phyloP scores from a whole-genome alignment of 1,284 basidiomycete genomes.

The Melampsora occidentalis region DNA sequence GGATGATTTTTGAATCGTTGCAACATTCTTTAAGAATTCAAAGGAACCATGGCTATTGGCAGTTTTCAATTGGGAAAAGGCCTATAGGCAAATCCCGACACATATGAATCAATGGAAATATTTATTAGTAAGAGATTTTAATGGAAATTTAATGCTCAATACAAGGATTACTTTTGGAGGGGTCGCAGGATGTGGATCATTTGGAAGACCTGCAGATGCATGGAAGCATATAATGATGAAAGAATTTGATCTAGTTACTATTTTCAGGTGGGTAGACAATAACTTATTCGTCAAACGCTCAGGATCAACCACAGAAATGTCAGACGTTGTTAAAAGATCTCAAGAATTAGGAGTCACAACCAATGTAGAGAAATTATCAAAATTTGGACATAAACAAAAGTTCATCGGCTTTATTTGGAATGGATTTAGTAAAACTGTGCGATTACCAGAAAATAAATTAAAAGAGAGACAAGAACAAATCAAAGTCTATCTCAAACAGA shows the following conservation, averaged over 20 bases:
- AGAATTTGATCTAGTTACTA: not conserved
- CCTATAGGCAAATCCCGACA: constrained; percentile 6
- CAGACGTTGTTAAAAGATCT: no score
- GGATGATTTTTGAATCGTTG: constrained; percentile 6
- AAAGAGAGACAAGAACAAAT: not conserved
- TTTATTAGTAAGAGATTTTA: not conserved
- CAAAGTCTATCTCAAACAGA: not conserved
- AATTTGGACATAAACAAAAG: not conserved
- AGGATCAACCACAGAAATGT: not conserved
- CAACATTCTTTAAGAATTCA: not conserved
- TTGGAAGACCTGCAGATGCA: constrained; percentile 13
- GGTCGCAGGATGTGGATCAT: not conserved
- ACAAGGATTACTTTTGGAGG: constrained; percentile 6
- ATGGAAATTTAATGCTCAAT: not conserved
- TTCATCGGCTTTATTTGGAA: constrained; percentile 11
- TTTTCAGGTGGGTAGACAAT: constrained; percentile 13
- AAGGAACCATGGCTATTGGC: not conserved
- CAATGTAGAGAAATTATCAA: not conserved
- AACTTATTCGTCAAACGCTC: not conserved
- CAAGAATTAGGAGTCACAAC: not conserved
- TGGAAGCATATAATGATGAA: constrained; percentile 8
- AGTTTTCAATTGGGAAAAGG: constrained; percentile 22
- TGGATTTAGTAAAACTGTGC: not conserved
- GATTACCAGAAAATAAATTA: not conserved
- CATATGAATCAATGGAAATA: not conserved